Conservation (phyloP, 176 grass and related monocot genomes). For the Hordeum vulgare region DNA sequence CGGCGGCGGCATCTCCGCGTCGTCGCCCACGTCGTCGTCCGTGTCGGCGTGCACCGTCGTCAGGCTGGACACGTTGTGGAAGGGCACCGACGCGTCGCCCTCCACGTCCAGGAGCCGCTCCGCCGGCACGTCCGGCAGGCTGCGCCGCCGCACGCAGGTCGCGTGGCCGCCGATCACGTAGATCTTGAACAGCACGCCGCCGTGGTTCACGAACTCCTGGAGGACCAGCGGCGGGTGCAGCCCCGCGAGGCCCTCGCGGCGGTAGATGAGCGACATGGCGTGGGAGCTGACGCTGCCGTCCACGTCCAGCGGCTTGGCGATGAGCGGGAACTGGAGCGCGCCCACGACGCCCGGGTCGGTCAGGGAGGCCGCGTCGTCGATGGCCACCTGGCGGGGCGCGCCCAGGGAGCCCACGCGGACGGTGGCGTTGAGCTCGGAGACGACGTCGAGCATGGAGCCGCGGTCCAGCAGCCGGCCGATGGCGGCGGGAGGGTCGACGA, state of each 20-base stretch:
- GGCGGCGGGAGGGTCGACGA: slow-evolving; percentile 47
- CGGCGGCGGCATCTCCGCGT: slow-evolving; percentile 33
- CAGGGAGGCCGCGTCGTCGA: slow-evolving; percentile 16
- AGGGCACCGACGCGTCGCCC: neutral
- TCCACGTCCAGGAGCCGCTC: slow-evolving; percentile 28
- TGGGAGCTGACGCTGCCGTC: neutral
- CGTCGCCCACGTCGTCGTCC: slow-evolving; percentile 19
- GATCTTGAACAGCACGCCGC: slow-evolving; percentile 80
- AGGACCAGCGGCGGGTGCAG: slow-evolving; percentile 50
- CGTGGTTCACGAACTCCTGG: slow-evolving; percentile 82
- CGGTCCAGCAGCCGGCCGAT: slow-evolving; percentile 67
- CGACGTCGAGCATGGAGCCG: slow-evolving; percentile 62
- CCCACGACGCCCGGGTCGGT: neutral
- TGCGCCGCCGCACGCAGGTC: slow-evolving; percentile 51
- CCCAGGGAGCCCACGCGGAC: neutral
- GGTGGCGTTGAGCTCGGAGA: slow-evolving; percentile 27
- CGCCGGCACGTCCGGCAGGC: slow-evolving; percentile 57
- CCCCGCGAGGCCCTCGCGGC: neutral
- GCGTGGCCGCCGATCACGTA: slow-evolving; percentile 52
- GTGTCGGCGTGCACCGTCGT: neutral
- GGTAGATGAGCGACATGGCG: neutral
- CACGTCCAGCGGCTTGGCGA: neutral
- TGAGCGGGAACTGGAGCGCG: slow-evolving; percentile 50
- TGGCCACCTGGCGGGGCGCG: neutral
- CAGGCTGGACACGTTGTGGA: slow-evolving; percentile 60